phyloP scores from a whole-genome alignment of 371 early-diverging fungal species.

The Syncephalis fuscata region DNA sequence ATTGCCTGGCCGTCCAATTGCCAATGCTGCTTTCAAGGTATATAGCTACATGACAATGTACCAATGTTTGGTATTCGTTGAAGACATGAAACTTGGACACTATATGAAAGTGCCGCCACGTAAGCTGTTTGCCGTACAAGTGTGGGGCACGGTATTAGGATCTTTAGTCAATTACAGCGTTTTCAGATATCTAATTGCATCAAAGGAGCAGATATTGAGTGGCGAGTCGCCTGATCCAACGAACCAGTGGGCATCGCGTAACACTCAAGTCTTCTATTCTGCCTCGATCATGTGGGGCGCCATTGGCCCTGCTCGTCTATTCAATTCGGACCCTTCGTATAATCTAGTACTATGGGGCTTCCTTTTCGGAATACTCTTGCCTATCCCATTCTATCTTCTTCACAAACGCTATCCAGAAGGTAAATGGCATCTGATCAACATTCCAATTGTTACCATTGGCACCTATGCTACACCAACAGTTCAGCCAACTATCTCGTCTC shows the following conservation, averaged over 20 bases:
- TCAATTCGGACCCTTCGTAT: slow-evolving; percentile 39
- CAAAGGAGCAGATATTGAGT: slow-evolving; percentile 7
- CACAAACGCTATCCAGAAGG: slow-evolving; percentile 11
- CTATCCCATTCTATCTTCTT: slow-evolving; percentile 28
- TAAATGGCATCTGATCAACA: slow-evolving; percentile 4
- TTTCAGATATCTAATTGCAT: slow-evolving; percentile 18
- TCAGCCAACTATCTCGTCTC: too few relatives aligned
- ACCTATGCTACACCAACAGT: too few relatives aligned
- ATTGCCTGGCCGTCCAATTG: slow-evolving; percentile 39
- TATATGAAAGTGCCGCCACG: slow-evolving; percentile 49
- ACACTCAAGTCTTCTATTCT: slow-evolving; percentile 17
- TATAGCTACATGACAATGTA: too few relatives aligned
- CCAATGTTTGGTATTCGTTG: slow-evolving; percentile 16
- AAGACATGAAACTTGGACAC: slow-evolving; percentile 31
- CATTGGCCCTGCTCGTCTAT: slow-evolving; percentile 53
- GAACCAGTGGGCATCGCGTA: slow-evolving; percentile 14
- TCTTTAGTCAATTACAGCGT: slow-evolving; percentile 8
- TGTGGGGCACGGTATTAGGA: slow-evolving; percentile 26
- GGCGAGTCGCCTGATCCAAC: slow-evolving; percentile 13
- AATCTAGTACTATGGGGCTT: slow-evolving; percentile 32
- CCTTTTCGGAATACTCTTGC: slow-evolving; percentile 33
- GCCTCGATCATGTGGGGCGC: slow-evolving; percentile 43
- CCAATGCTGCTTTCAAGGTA: slow-evolving; percentile 11
- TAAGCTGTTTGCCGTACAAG: slow-evolving; percentile 25
- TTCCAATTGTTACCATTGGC: slow-evolving; percentile 9